A percentile compares a stretch with the other conserved stretches of the same genome.
Evolutionary conservation across 257 asterid species (phyloP).

Genomic region (Lantana camara): DNA sequence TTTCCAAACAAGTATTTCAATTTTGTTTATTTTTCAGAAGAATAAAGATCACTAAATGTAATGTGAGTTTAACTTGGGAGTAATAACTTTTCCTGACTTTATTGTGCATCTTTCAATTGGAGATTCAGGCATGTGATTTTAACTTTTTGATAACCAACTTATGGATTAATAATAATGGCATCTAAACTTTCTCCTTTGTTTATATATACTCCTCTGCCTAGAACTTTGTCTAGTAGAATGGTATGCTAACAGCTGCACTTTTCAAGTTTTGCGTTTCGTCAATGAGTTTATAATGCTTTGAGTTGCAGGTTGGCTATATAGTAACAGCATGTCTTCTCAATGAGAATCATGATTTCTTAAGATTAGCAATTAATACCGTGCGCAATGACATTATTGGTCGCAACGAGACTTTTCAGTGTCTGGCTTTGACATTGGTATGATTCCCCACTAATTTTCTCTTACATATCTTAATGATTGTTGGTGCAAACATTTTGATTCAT

Average conservation of each 20-base stretch:
- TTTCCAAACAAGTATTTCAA: not conserved
- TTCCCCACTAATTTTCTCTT: slow-evolving; percentile 10
- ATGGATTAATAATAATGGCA: slow-evolving; percentile 3
- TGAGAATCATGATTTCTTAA: slow-evolving; percentile 95
- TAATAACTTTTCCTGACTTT: not conserved
- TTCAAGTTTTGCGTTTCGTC: not conserved
- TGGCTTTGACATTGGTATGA: slow-evolving; percentile 95
- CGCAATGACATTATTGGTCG: slow-evolving; percentile 99
- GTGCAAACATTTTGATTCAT: slow-evolving; percentile 21
- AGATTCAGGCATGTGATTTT: not conserved
- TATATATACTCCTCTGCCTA: not conserved
- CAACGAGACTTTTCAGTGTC: slow-evolving; percentile 98
- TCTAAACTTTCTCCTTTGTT: not conserved
- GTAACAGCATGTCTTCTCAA: slow-evolving; percentile 96
- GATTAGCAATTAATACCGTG: slow-evolving; percentile 94
- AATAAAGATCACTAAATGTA: not conserved
- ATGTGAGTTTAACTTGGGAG: not conserved
- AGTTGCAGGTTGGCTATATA: slow-evolving; percentile 91
- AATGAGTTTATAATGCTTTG: slow-evolving; percentile 27
- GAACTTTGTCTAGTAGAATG: not conserved
- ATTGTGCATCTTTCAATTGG: not conserved
- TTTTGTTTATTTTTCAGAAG: not conserved
- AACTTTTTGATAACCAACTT: not conserved
- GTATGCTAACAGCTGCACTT: not conserved
- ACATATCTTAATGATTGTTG: slow-evolving; percentile 22